These are phyloP conservation scores for Monascus ruber DNA, from an alignment of 2,329 filamentous ascomycete species.

Conservation along the genomic window DNA sequence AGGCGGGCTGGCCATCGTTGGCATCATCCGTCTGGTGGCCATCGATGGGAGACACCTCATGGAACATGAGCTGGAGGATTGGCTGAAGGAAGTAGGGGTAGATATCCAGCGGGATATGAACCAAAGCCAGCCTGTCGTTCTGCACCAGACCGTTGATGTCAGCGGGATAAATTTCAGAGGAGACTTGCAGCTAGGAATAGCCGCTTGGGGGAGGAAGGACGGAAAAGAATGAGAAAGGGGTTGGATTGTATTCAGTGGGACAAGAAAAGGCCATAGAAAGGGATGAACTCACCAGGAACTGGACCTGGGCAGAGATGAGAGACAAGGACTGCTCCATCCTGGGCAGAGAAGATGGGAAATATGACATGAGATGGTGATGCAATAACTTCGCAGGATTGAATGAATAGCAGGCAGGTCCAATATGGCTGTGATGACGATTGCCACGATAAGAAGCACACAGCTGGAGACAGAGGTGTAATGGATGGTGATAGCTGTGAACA, in stretches of 20 bases:
- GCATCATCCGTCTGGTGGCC: conserved; percentile 32
- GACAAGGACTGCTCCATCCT: conserved; percentile 18
- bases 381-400: too few relatives aligned
- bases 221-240: background rate
- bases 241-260: background rate
- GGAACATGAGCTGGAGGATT: conserved; percentile 74
- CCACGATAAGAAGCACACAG: too few relatives aligned
- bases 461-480: too few relatives aligned
- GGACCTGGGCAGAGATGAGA: conserved; percentile 20
- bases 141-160: conserved; percentile 26
- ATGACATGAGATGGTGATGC: too few relatives aligned
- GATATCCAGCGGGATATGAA: conserved; percentile 75
- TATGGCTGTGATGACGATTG: too few relatives aligned
- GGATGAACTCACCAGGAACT: conserved; percentile 16
- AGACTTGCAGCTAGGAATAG: background rate
- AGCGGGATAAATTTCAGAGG: conserved; percentile 6
- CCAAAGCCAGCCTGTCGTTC: conserved; percentile 78
- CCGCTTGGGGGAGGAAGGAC: background rate
- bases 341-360: too few relatives aligned
- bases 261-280: background rate
- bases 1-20: conserved; percentile 50
- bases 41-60: conserved; percentile 34
- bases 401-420: too few relatives aligned
- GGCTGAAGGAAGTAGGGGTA: conserved; percentile 72
- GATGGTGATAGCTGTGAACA: too few relatives aligned